Base-by-base conservation (phyloP, 140 eudicot genomes). In the Erigeron philadelphicus region DNA sequence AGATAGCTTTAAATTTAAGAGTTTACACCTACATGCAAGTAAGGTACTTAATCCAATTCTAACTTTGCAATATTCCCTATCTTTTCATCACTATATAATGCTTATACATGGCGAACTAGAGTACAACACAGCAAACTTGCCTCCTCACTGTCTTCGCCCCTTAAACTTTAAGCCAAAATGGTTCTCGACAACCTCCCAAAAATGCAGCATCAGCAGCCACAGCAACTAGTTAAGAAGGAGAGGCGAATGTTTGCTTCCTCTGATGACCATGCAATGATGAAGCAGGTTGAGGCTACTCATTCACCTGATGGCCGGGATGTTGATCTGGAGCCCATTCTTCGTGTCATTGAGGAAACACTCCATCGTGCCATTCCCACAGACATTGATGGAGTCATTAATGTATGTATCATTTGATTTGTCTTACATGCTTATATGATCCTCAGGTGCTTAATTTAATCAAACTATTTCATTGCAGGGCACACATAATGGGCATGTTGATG, bases 31-130 rank as follows among this genome's bases (percentile, higher is more conserved):
- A 66, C 75, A 75, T 68, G 68, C 94, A 90, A 85, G 96, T 75
- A 90, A 90, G 95, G 96, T 73, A 90, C 88, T 82, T 82, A 86
- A 81, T 85, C 77, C 90, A 81, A 35, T 17, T 44, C 43, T 43
- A 50, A 31, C 80, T 82, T 84, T 80, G 64, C 56, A 45, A 71
- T 77, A 71, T 79, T 63, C 79, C 73, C 42, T 0, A 71, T 72
- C 78, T 53, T 72, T 70, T 66, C 75, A 62, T 46, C 84, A 71
- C 69, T 91, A 90, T 84, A 91, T 80, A 82, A 60, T 55, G 17
- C 75, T 67, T 35, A 11, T 35, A 41, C 68, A 61, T 70, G 57
- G 59, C 57, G 66, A 63, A 69, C 40, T 38, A 16, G 10, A 80
- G 71, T 58, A 81, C 70, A 81, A 74, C 81, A 75, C 66, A 58